Conservation (phyloP, 495 filamentous ascomycete species). For the Hypoxylon lenormandii region DNA sequence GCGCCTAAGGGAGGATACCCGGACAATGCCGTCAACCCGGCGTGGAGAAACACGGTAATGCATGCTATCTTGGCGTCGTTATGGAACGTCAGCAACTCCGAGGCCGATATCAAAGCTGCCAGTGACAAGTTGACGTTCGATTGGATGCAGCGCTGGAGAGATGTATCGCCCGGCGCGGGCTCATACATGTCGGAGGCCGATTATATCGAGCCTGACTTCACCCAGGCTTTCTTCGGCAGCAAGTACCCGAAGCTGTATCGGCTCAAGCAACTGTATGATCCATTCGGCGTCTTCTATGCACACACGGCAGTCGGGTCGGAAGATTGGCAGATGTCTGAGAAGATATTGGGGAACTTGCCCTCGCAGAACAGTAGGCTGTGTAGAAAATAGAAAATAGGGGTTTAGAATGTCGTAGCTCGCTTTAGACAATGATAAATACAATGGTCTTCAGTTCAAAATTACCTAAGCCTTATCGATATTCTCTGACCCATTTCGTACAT, state of each 20-base stretch:
- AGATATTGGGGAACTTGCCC: conserved; percentile 47
- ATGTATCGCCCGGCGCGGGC: conserved; percentile 56
- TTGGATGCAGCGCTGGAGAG: conserved; percentile 58
- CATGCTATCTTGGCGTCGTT: conserved; percentile 58
- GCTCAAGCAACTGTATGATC: conserved; percentile 65
- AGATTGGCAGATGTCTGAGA: conserved; percentile 53
- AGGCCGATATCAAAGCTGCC: conserved; percentile 53
- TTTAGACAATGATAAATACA: no score
- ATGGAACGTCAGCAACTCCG: conserved; percentile 53
- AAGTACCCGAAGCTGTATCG: conserved; percentile 57
- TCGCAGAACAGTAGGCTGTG: conserved; percentile 47
- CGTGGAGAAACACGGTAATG: conserved; percentile 57
- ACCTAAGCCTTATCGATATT: no score
- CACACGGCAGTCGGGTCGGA: conserved; percentile 65
- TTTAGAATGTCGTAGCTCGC: no score
- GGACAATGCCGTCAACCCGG: conserved; percentile 53
- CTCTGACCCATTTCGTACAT: no score
- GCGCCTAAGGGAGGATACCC: conserved; percentile 49
- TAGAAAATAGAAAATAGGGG: conserved; percentile 32
- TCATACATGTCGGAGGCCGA: conserved; percentile 63
- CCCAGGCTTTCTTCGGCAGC: conserved; percentile 67
- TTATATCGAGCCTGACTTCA: conserved; percentile 68
- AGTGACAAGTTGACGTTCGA: conserved; percentile 63
- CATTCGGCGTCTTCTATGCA: conserved; percentile 65
- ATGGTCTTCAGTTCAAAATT: no score